Base-by-base conservation (phyloP, 441 rosid species). In the Bocquillonia castaneifolia region DNA sequence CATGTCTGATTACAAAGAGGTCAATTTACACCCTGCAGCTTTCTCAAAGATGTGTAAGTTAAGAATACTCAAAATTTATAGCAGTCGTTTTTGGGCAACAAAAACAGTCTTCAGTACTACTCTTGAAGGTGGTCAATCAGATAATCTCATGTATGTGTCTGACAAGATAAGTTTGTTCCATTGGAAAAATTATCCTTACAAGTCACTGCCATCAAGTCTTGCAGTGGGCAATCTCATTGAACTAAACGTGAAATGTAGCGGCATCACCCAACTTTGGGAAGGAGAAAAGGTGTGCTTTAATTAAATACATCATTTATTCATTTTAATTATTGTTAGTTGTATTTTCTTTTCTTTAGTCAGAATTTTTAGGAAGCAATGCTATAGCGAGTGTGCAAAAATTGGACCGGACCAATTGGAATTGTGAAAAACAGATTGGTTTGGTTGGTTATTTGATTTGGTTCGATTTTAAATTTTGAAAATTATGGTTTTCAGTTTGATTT, bases 31-130 rank as follows among this genome's bases (percentile, higher is more conserved):
- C 7, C n/a, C 64, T 1, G 22, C 34, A 3, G 58, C 71, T 6
- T 67, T 78, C 42, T 29, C 55, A 59, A 37, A 6, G 44, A 70
- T 78, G 78, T 48, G 17, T 4, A 70, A 57, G 29, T 60, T 80
- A 20, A 66, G 83, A 40, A 5, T 80, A 8, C 72, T 71, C 20
- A 55, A 63, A 6, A 6, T 72, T 22, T 26, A 32, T 25, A 65
- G 37, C n/a, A 8, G n/a, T n/a, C n/a, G 0, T 18, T 25, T 4
- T 2, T 14, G 20, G 7, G 3, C 5, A 47, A 3, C 22, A n/a
- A 48, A 10, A 0, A 48, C 23, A 6, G 48, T 44, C 48, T 48
- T 48, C 52, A n/a, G n/a, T n/a, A n/a, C n/a, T n/a, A 48, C n/a
- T 2, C 52, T 62, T 14, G 22, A 52, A 52, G 2, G 31, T 25